A percentile compares a stretch with the other conserved stretches of the same genome.
phyloP scores from a whole-genome alignment of 129 eudicot species.

The Centaurea solstitialis region DNA sequence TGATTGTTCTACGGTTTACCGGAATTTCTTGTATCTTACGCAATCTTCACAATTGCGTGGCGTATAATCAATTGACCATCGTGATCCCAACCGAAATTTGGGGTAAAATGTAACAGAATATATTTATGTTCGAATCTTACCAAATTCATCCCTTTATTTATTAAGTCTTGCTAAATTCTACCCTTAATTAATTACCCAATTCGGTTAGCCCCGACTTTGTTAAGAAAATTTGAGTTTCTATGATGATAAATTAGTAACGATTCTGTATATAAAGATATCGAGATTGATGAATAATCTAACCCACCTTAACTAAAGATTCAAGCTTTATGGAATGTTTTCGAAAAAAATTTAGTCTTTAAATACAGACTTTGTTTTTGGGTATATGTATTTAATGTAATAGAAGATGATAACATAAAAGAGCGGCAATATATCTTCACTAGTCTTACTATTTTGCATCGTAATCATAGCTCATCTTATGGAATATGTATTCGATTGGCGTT shows the following conservation, averaged over 20 bases:
- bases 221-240: too few relatives aligned
- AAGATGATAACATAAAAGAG: neutral
- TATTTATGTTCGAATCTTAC: conserved; percentile 13
- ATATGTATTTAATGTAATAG: too few relatives aligned
- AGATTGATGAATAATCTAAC: neutral
- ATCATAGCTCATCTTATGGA: neutral
- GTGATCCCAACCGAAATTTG: conserved; percentile 20
- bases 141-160: neutral
- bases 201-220: too few relatives aligned
- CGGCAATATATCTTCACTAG: neutral
- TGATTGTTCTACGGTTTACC: conserved; percentile 10
- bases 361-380: too few relatives aligned
- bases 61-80: conserved; percentile 15
- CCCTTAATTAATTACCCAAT: neutral
- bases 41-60: conserved; percentile 27
- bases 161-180: neutral
- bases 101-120: conserved; percentile 25
- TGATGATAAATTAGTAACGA: too few relatives aligned
- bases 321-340: too few relatives aligned
- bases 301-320: neutral
- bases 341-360: too few relatives aligned
- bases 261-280: neutral
- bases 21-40: conserved; percentile 34
- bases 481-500: neutral
- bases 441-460: neutral